Evolutionary conservation across 2,329 filamentous ascomycete species (phyloP).

Genomic region (Simplicillium aogashimaense): DNA sequence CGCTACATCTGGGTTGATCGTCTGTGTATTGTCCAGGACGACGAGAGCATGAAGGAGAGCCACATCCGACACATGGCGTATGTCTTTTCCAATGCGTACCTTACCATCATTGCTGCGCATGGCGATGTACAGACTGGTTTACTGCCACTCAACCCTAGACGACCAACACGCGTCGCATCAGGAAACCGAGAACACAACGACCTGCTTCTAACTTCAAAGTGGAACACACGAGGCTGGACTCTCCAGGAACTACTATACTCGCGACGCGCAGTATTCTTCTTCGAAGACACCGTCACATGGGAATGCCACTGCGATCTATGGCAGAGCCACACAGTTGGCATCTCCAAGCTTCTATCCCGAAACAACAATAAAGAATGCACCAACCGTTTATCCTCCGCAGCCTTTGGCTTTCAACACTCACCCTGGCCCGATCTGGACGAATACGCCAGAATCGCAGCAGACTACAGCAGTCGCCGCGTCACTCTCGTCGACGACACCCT

Average conservation of each 20-base stretch:
- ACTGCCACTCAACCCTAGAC: conserved; percentile 23
- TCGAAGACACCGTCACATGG: conserved; percentile 32
- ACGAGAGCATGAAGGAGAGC: conserved; percentile 25
- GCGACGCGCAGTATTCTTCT: conserved; percentile 31
- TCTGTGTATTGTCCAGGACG: conserved; percentile 34
- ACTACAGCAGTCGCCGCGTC: conserved; percentile 29
- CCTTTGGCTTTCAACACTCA: conserved; percentile 27
- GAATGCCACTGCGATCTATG: conserved; percentile 35
- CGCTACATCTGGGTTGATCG: conserved; percentile 36
- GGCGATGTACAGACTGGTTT: conserved; percentile 28
- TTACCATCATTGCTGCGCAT: conserved; percentile 33
- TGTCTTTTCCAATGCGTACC: conserved; percentile 32
- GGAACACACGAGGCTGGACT: conserved; percentile 32
- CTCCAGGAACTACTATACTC: conserved; percentile 32
- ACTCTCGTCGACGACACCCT: conserved; percentile 30
- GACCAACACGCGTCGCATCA: conserved; percentile 14
- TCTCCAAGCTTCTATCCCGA: conserved; percentile 18
- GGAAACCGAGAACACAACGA: conserved; percentile 22
- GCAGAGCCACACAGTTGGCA: conserved; percentile 21
- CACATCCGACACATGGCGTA: conserved; percentile 33
- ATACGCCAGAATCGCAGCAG: conserved; percentile 31
- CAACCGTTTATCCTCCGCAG: conserved; percentile 19
- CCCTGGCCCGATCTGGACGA: conserved; percentile 36
- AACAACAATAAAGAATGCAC: conserved; percentile 20
- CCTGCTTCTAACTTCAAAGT: conserved; percentile 24